These are phyloP conservation scores for Gamarada debralockiae DNA, from an alignment of 495 filamentous ascomycete genomes.

Conservation along the genomic window DNA sequence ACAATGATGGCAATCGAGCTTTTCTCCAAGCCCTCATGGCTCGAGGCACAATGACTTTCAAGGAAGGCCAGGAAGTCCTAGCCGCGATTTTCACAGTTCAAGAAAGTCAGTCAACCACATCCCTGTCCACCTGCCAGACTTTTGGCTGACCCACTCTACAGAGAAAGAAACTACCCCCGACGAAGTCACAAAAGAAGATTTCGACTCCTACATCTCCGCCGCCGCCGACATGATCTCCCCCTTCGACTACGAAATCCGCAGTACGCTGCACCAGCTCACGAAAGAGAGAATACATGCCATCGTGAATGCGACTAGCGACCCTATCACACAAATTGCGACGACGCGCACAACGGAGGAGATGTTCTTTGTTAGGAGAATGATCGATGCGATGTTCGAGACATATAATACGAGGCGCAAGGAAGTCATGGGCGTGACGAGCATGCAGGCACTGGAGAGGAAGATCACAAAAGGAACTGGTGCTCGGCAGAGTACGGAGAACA, in stretches of 20 bases:
- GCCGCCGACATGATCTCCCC: constrained; percentile 68
- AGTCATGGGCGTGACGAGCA: constrained; percentile 71
- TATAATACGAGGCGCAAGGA: constrained; percentile 75
- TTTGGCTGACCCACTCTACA: neutral
- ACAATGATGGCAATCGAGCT: constrained; percentile 71
- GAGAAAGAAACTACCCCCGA: constrained; percentile 26
- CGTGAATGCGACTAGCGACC: constrained; percentile 85
- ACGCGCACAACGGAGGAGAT: constrained; percentile 79
- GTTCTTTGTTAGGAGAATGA: constrained; percentile 77
- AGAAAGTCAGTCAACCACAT: constrained; percentile 22
- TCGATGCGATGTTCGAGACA: constrained; percentile 89
- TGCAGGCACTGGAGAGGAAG: constrained; percentile 61
- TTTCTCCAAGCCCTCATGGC: constrained; percentile 90
- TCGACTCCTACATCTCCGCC: constrained; percentile 62
- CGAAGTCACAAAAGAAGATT: constrained; percentile 63
- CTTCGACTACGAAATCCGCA: constrained; percentile 85
- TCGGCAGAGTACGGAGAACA: constrained; percentile 35
- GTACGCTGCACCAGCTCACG: constrained; percentile 56
- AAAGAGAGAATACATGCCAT: constrained; percentile 62
- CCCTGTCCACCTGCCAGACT: neutral
- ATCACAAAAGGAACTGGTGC: constrained; percentile 45
- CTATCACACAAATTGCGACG: constrained; percentile 83
- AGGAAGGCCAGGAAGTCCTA: constrained; percentile 67
- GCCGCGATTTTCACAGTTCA: constrained; percentile 67
- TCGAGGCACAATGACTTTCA: constrained; percentile 68